phyloP scores from a whole-genome alignment of 1,284 basidiomycete species.

The Nidula niveotomentosa region DNA sequence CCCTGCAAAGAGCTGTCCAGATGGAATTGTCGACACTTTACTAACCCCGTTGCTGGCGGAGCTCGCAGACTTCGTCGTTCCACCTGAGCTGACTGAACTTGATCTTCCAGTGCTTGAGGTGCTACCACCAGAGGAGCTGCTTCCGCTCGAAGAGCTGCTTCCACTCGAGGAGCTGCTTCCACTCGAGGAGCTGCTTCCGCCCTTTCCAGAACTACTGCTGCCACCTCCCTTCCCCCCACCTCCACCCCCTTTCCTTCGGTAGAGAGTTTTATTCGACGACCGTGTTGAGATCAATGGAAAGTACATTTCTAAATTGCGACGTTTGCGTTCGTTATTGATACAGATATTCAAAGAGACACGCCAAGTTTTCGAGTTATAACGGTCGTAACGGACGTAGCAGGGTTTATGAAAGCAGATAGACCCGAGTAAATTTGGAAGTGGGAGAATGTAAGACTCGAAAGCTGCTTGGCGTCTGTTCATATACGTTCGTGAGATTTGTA shows the following conservation, averaged over 20 bases:
- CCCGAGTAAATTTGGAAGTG: no score
- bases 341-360: no score
- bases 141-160: no score
- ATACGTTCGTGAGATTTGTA: no score
- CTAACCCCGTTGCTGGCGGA: slow-evolving; percentile 22
- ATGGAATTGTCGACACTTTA: slow-evolving; percentile 20
- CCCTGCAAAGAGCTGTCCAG: slow-evolving; percentile 31
- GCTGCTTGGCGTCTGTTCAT: no score
- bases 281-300: slow-evolving; percentile 24
- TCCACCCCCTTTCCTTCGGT: slow-evolving; percentile 26
- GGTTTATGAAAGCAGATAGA: no score
- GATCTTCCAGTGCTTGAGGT: slow-evolving; percentile 1
- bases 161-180: background rate
- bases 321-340: no score
- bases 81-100: slow-evolving; percentile 5
- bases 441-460: no score
- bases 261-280: slow-evolving; percentile 14
- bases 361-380: no score
- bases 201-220: slow-evolving; percentile 8
- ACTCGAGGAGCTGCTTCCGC: slow-evolving; percentile 3
- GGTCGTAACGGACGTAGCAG: no score
- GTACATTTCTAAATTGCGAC: slow-evolving; percentile 15
- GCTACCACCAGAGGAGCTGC: background rate
- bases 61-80: slow-evolving; percentile 6
- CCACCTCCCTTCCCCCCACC: slow-evolving; percentile 3